Conservation (phyloP, 2,329 filamentous ascomycete species). For the Xylaria sp. region DNA sequence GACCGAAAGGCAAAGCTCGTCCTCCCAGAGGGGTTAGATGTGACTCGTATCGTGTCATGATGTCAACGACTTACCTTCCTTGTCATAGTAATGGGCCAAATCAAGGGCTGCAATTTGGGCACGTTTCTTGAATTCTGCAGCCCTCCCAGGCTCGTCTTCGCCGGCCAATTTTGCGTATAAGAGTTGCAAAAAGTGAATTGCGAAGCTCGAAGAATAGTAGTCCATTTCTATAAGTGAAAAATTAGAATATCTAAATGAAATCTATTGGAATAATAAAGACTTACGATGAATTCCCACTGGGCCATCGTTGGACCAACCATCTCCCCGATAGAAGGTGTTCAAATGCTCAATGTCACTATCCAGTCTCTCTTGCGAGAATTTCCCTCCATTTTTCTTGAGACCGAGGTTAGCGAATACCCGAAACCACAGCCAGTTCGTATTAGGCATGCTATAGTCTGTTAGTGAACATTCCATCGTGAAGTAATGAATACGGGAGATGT, state of each 20-base stretch:
- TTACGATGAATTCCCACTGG: constrained; percentile 77
- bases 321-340: constrained; percentile 83
- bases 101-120: constrained; percentile 75
- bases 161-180: constrained; percentile 79
- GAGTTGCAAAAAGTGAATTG: constrained; percentile 82
- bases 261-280: constrained; percentile 35
- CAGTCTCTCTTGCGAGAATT: constrained; percentile 75
- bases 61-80: constrained; percentile 58
- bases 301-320: constrained; percentile 85
- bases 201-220: constrained; percentile 85
- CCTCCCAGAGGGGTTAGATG: constrained; percentile 50
- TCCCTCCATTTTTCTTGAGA: constrained; percentile 77
- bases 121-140: constrained; percentile 75
- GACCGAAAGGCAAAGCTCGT: constrained; percentile 79
- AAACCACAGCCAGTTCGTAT: constrained; percentile 81
- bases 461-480: constrained; percentile 16
- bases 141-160: constrained; percentile 72
- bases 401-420: constrained; percentile 85
- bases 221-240: constrained; percentile 70
- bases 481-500: background rate
- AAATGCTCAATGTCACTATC: constrained; percentile 81
- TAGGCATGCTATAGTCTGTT: constrained; percentile 70
- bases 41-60: constrained; percentile 5
- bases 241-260: constrained; percentile 27
- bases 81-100: constrained; percentile 80